Base-by-base conservation (phyloP, 177 flowering plant species). In the Vitis hybrid region DNA sequence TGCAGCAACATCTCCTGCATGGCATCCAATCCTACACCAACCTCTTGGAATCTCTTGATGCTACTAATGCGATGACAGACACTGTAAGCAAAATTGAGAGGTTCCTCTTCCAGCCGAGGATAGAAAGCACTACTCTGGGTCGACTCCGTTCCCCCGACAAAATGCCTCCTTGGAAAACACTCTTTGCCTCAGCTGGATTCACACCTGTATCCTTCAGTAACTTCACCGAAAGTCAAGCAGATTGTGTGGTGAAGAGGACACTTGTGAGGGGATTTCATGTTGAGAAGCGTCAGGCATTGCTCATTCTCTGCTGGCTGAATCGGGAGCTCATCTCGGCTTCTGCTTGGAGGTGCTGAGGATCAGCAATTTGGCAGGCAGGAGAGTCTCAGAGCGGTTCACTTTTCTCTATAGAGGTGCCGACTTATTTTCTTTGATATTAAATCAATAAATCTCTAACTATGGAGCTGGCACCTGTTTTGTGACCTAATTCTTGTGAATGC, bases 11-110 rank as follows among this genome's bases (percentile, higher is more conserved):
- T 19, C 49, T 86, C 13, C 46, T 81, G 6, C 73, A 80, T 27
- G 77, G 84, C 9, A 77, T 85, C 15, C 80, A 85, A 6, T 80
- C 78, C 56, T 79, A 76, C 62, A 60, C 68, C 6, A 55, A 19
- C 40, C 76, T 86, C 2, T 9, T 86, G 15, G 85, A 85, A 40
- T 85, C 88, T 1, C 68, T 86, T 12, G 90, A 86, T 66, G 84
- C 85, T 52, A 73, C 69, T 11, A 77, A 83, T 69, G 69, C 68
- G 30, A 56, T 27, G 48, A 9, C 78, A 0, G 88, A 82, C 62
- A 69, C 70, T 51, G 60, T 75, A n/a, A 69, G 63, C 58, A 84
- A 80, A 75, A 80, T 86, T 60, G 90, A 86, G 67, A 76, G 62
- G 70, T 76, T 69, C 50, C 51, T 76, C 1, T 70, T 79, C n/a